Percentiles rank a stretch among this genome's conserved stretches.
Evolutionary conservation across 306 rosid genomes (phyloP).

Genomic region (Lathyrus tuberosus): DNA sequence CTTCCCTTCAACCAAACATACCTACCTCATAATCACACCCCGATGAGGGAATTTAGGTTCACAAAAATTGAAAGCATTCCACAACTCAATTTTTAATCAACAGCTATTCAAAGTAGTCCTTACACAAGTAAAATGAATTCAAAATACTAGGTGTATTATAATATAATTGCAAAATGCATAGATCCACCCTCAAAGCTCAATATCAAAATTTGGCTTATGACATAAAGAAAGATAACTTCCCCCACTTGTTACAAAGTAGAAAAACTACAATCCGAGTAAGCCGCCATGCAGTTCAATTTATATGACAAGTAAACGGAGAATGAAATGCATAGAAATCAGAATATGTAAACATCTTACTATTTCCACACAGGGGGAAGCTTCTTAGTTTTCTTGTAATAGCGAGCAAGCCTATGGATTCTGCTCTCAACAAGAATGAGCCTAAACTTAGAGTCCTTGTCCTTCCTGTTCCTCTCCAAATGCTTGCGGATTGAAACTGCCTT

Average conservation of each 20-base stretch:
- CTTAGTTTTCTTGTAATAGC: slow-evolving; percentile 75
- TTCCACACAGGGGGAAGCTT: no score
- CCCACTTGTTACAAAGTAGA: no score
- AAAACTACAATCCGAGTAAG: no score
- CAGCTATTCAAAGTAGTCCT: background rate
- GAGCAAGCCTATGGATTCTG: slow-evolving; percentile 73
- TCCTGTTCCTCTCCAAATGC: slow-evolving; percentile 78
- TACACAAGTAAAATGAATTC: background rate
- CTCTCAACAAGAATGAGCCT: slow-evolving; percentile 75
- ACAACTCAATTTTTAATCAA: background rate
- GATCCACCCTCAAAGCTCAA: no score
- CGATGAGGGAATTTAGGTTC: background rate
- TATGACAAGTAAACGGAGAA: no score
- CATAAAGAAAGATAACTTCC: no score
- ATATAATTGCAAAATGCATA: no score
- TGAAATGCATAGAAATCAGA: no score
- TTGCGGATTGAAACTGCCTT: slow-evolving; percentile 68
- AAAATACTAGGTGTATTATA: background rate
- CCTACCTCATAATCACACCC: background rate
- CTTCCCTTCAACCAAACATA: no score
- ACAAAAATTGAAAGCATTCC: background rate
- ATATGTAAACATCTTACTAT: no score
- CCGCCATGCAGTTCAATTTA: no score
- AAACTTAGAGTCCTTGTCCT: slow-evolving; percentile 44
- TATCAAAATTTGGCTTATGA: no score